Evolutionary conservation across 2,329 filamentous ascomycete genomes (phyloP).

Genomic region (Aspergillus sp.): DNA sequence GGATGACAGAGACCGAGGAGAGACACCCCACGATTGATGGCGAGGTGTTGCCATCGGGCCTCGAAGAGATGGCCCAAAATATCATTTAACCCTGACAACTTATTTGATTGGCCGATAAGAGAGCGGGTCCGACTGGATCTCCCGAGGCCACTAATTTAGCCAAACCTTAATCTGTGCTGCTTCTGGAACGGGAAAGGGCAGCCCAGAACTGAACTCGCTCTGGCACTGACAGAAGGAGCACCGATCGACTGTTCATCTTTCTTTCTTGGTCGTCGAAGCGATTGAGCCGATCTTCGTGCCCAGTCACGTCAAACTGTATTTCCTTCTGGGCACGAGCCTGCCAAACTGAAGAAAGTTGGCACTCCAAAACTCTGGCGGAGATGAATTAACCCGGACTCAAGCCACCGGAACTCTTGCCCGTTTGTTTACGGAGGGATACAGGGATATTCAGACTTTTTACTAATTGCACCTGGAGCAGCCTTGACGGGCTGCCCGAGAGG

Average conservation of each 20-base stretch:
- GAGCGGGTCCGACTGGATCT: background rate
- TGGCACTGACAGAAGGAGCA: background rate
- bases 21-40: background rate
- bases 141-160: background rate
- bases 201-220: background rate
- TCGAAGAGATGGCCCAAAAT: constrained; percentile 3
- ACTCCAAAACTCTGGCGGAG: too few species aligned
- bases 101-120: background rate
- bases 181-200: too few species aligned
- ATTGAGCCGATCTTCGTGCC: too few species aligned
- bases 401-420: too few species aligned
- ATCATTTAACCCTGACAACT: background rate
- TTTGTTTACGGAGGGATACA: too few species aligned
- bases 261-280: background rate
- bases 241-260: background rate
- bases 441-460: too few species aligned
- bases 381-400: too few species aligned
- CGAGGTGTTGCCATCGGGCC: background rate
- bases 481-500: too few species aligned
- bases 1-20: background rate
- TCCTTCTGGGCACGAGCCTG: too few species aligned
- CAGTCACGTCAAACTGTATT: too few species aligned
- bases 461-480: too few species aligned
- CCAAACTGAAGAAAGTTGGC: too few species aligned
- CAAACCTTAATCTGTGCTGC: background rate